Evolutionary conservation across 75 land plant species (phyloP).

Genomic region (Pinus taeda): DNA sequence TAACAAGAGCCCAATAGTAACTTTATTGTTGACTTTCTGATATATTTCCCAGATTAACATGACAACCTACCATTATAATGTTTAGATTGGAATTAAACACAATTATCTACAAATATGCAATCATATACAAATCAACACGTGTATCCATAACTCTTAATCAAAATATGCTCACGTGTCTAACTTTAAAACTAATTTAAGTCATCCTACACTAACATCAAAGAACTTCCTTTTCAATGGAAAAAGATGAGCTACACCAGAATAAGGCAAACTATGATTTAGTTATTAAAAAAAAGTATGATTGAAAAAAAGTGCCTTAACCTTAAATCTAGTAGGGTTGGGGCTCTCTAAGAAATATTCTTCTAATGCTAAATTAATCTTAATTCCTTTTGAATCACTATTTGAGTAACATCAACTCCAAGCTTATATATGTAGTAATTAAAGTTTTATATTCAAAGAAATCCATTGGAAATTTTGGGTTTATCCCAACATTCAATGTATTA

Average conservation of each 20-base stretch:
- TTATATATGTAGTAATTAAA: constrained; percentile 93
- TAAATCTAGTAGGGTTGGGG: constrained; percentile 80
- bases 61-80: constrained; percentile 94
- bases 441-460: constrained; percentile 97
- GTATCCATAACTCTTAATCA: background rate
- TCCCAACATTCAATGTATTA: constrained; percentile 56
- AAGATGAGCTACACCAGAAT: background rate
- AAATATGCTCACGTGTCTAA: background rate
- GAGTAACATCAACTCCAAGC: constrained; percentile 74
- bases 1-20: too few species aligned
- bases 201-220: background rate
- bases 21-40: constrained; percentile 87
- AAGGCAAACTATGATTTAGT: constrained; percentile 5
- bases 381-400: constrained; percentile 85
- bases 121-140: background rate
- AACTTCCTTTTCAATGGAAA: background rate
- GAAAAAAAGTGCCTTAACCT: constrained; percentile 41
- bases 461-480: constrained; percentile 82
- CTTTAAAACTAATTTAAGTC: too few species aligned
- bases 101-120: constrained; percentile 48
- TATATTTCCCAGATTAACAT: constrained; percentile 89
- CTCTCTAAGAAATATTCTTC: constrained; percentile 96
- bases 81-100: constrained; percentile 90
- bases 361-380: constrained; percentile 72
- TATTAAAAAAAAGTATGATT: background rate